Percentiles rank a stretch among this genome's conserved stretches.
Evolutionary conservation across 176 grass and related monocot species (phyloP).

Genomic region (Poa annua): DNA sequence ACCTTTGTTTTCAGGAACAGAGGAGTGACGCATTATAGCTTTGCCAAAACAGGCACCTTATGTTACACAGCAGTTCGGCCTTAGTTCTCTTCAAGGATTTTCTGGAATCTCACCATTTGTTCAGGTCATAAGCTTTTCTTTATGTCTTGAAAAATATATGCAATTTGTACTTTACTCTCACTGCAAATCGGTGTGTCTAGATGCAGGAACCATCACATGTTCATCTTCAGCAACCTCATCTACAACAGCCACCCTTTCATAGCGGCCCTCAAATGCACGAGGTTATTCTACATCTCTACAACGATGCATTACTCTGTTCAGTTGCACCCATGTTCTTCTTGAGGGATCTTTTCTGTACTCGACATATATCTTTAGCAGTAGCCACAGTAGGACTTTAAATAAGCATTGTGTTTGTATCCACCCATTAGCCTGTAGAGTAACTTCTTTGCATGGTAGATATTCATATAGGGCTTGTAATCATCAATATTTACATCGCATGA

Average conservation of each 20-base stretch:
- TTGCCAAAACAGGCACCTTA: slow-evolving; percentile 63
- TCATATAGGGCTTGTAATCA: neutral
- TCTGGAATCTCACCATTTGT: slow-evolving; percentile 74
- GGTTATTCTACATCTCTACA: slow-evolving; percentile 46
- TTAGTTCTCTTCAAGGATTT: slow-evolving; percentile 78
- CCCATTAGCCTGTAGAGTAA: neutral
- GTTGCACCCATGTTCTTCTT: neutral
- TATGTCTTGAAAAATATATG: slow-evolving; percentile 29
- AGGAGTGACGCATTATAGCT: slow-evolving; percentile 30
- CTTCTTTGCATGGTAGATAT: neutral
- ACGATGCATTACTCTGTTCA: neutral
- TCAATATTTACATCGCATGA: neutral
- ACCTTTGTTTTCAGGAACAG: slow-evolving; percentile 8
- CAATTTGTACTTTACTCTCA: neutral
- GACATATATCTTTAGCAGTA: slow-evolving; percentile 11
- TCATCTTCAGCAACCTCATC: slow-evolving; percentile 56
- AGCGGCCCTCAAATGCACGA: slow-evolving; percentile 60
- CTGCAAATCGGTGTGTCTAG: slow-evolving; percentile 39
- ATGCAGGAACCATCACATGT: slow-evolving; percentile 69
- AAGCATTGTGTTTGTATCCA: neutral
- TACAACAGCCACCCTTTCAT: slow-evolving; percentile 78
- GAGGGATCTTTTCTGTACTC: neutral
- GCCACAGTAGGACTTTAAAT: neutral
- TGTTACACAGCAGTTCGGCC: slow-evolving; percentile 73
- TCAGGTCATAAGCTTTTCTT: slow-evolving; percentile 61